Conservation (phyloP, 1,284 basidiomycete species). For the Ganoderma resinaceum region DNA sequence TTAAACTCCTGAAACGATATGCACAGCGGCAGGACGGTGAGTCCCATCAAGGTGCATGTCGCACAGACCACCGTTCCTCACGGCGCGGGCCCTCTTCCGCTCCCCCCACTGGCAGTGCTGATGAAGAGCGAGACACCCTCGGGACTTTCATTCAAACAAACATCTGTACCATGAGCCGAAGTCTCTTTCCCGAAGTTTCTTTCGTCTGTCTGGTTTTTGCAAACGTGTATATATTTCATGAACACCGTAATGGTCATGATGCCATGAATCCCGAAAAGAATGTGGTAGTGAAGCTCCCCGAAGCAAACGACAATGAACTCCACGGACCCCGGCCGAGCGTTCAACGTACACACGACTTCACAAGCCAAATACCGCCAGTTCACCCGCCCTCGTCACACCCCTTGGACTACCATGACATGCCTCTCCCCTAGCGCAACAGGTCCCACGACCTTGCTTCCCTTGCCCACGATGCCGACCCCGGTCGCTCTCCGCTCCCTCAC, state of each 20-base stretch:
- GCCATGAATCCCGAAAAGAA: not conserved
- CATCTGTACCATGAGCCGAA: no score
- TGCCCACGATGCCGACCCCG: not conserved
- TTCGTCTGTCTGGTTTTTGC: not conserved
- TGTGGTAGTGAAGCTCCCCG: not conserved
- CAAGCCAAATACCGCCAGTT: not conserved
- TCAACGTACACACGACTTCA: not conserved
- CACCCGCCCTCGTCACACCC: not conserved
- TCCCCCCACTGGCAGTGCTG: no score
- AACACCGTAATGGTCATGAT: not conserved
- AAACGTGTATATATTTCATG: not conserved
- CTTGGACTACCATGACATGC: conserved; percentile 4
- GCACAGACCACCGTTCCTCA: no score
- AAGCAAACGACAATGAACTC: not conserved
- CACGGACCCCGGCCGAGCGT: not conserved
- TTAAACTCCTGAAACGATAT: no score
- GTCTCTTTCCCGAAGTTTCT: not conserved
- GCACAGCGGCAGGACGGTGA: no score
- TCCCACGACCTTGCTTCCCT: not conserved
- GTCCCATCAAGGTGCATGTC: no score
- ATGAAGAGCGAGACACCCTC: no score
- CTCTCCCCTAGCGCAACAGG: not conserved
- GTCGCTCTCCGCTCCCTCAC: conserved; percentile 2
- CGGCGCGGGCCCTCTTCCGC: no score
- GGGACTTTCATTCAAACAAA: no score